These are phyloP conservation scores for Xerocomus spinulosus DNA, from an alignment of 768 basidiomycete genomes.

Conservation along the genomic window DNA sequence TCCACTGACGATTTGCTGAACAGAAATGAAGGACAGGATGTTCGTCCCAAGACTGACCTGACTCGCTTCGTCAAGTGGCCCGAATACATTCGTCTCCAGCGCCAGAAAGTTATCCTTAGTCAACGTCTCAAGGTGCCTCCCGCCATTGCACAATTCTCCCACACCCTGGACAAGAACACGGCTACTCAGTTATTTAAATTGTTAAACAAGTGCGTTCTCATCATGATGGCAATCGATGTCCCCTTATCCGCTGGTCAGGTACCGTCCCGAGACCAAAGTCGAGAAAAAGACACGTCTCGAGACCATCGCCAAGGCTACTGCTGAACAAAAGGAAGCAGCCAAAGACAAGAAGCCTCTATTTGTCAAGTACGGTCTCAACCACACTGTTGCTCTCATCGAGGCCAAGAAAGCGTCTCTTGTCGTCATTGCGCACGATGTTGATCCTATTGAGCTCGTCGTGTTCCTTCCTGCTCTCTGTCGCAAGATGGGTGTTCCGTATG, in stretches of 20 bases:
- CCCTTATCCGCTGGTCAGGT: constrained; percentile 29
- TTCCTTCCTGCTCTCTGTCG: constrained; percentile 97
- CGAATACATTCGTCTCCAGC: constrained; percentile 95
- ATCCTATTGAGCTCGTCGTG: constrained; percentile 98
- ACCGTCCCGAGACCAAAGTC: constrained; percentile 89
- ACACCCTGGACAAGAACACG: constrained; percentile 99
- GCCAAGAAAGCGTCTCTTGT: constrained; percentile 97
- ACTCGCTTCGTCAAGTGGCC: constrained; percentile 99
- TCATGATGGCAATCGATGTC: background rate
- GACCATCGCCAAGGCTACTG: constrained; percentile 69
- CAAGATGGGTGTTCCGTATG: constrained; percentile 99
- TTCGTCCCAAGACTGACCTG: constrained; percentile 84
- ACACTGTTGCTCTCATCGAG: constrained; percentile 91
- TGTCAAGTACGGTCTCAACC: constrained; percentile 97
- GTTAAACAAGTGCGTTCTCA: constrained; percentile 68
- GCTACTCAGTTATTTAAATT: constrained; percentile 98
- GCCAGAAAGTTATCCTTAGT: constrained; percentile 97
- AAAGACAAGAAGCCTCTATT: constrained; percentile 94
- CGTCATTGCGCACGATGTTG: constrained; percentile 95
- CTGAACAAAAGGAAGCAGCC: constrained; percentile 70
- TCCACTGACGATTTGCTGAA: background rate
- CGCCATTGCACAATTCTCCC: constrained; percentile 95
- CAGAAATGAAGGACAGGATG: constrained; percentile 73
- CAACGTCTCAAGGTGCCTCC: constrained; percentile 98
- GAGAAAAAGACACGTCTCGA: constrained; percentile 96